Percentiles rank a stretch among this genome's conserved stretches.
These are phyloP conservation scores for Henckelia pumila DNA, from an alignment of 257 asterid genomes.

Conservation along the genomic window DNA sequence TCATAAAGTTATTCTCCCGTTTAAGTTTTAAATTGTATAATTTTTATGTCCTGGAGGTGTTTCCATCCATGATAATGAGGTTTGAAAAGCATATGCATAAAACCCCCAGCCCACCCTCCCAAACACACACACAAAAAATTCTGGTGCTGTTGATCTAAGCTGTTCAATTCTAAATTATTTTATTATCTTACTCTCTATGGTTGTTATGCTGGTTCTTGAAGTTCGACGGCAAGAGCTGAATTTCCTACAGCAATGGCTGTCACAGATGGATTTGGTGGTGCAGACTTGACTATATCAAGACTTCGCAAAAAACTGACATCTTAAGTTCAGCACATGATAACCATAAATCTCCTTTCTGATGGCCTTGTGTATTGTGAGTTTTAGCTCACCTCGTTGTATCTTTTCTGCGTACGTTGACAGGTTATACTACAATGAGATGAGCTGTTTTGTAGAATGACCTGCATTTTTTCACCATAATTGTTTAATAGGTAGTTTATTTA, in stretches of 20 bases:
- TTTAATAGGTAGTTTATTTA: neutral
- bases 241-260: constrained; percentile 61
- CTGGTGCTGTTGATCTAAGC: neutral
- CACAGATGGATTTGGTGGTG: constrained; percentile 89
- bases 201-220: constrained; percentile 29
- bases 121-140: no score
- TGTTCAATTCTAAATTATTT: neutral
- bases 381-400: neutral
- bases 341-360: neutral
- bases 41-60: neutral
- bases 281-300: constrained; percentile 62
- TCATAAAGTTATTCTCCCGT: neutral
- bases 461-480: neutral
- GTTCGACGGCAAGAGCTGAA: constrained; percentile 82
- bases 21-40: no score
- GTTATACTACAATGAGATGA: neutral
- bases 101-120: no score
- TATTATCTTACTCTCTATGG: no score
- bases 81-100: no score
- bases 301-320: constrained; percentile 41
- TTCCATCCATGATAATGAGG: neutral
- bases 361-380: neutral
- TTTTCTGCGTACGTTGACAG: neutral
- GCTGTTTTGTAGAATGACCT: neutral
- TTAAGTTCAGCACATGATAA: constrained; percentile 14